A percentile compares a stretch with the other conserved stretches of the same genome.
phyloP scores from a whole-genome alignment of 2,329 filamentous ascomycete genomes.

The Diplodia intermedia region DNA sequence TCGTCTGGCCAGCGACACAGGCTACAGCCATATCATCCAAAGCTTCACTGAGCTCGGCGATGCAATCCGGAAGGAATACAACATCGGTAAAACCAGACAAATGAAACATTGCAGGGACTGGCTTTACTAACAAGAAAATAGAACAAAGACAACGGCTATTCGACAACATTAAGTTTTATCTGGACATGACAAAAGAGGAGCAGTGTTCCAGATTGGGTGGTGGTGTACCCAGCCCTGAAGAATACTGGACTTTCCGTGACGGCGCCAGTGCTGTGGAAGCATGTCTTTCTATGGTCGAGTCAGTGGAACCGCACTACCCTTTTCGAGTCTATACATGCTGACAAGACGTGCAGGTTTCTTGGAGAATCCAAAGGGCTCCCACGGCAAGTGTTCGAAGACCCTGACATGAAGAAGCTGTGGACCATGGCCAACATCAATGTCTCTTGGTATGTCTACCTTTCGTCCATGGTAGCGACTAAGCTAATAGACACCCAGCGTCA shows the following conservation, averaged over 20 bases:
- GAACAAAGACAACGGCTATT: neutral
- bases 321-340: neutral
- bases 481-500: neutral
- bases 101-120: neutral
- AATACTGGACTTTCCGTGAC: constrained; percentile 10
- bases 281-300: neutral
- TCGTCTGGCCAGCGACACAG: neutral
- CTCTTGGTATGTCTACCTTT: neutral
- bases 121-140: neutral
- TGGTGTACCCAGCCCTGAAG: neutral
- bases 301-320: neutral
- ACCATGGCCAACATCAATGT: constrained; percentile 6
- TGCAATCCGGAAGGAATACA: constrained; percentile 5
- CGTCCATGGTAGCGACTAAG: neutral
- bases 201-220: neutral
- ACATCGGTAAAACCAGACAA: neutral
- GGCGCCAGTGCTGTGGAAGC: constrained; percentile 2
- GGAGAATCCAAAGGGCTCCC: neutral
- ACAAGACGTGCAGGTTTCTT: neutral
- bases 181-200: constrained; percentile 6
- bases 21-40: neutral
- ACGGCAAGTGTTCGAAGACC: constrained; percentile 4
- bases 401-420: constrained; percentile 8
- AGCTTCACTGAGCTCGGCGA: constrained; percentile 2
- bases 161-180: neutral